Evolutionary conservation across 139 green algal species (phyloP).

Genomic region (Axilococcus clingmanii): DNA sequence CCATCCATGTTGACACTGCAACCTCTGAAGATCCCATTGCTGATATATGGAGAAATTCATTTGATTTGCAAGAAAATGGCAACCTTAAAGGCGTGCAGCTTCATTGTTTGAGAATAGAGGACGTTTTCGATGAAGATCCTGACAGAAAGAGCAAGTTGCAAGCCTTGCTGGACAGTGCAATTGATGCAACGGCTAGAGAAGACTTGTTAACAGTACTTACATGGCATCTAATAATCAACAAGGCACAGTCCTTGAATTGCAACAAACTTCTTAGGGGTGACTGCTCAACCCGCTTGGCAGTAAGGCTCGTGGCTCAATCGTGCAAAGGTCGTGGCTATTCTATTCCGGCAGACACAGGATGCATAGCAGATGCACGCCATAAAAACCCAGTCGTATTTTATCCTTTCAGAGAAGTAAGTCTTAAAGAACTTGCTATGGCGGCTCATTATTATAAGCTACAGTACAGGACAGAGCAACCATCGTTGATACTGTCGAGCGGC

Average conservation of each 20-base stretch:
- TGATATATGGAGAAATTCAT: too few relatives aligned
- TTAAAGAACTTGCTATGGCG: constrained; percentile 7
- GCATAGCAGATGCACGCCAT: constrained; percentile 38
- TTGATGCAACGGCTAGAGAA: constrained; percentile 50
- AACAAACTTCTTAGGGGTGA: constrained; percentile 43
- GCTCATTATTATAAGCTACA: not conserved
- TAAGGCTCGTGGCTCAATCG: constrained; percentile 36
- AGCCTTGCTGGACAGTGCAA: constrained; percentile 24
- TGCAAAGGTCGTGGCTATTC: constrained; percentile 62
- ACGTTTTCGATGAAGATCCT: not conserved
- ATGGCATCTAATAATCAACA: constrained; percentile 32
- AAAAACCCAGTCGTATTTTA: constrained; percentile 8
- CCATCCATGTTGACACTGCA: too few relatives aligned
- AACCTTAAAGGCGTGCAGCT: too few relatives aligned
- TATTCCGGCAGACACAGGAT: constrained; percentile 43
- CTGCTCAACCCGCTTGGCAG: constrained; percentile 37
- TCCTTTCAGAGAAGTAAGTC: constrained; percentile 11
- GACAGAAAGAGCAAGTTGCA: not conserved
- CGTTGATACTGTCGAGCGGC: not conserved
- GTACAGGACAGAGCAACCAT: not conserved
- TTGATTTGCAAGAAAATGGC: too few relatives aligned
- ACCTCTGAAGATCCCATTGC: too few relatives aligned
- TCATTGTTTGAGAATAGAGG: not conserved
- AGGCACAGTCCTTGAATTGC: constrained; percentile 26
- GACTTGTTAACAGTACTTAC: constrained; percentile 54